A percentile compares a stretch with the other conserved stretches of the same genome.
phyloP scores from a whole-genome alignment of 1,139 yeast genomes.

The Candida buenavistaensis region DNA sequence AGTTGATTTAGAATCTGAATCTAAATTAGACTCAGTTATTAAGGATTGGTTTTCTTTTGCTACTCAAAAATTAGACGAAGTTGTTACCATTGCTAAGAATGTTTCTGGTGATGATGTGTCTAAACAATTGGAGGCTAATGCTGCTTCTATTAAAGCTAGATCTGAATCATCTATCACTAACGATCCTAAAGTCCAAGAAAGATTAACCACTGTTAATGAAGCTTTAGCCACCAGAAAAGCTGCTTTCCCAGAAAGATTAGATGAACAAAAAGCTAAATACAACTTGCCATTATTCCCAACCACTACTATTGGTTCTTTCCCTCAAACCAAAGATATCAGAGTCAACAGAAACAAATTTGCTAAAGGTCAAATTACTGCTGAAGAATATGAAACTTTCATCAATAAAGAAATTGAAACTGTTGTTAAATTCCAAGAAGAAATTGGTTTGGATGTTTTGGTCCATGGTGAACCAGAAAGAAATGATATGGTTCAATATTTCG shows the following conservation, averaged over 20 bases:
- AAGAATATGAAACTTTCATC: constrained; percentile 93
- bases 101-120: constrained; percentile 76
- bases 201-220: constrained; percentile 80
- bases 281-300: constrained; percentile 99
- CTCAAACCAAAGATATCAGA: constrained; percentile 99
- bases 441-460: constrained; percentile 95
- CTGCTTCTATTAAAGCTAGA: constrained; percentile 84
- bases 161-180: constrained; percentile 84
- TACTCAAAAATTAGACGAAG: constrained; percentile 91
- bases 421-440: constrained; percentile 98
- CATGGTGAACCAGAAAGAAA: constrained; percentile 99
- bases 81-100: constrained; percentile 87
- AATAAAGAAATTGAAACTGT: constrained; percentile 94
- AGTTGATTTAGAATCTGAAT: constrained; percentile 89
- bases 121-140: constrained; percentile 76
- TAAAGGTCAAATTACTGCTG: constrained; percentile 94
- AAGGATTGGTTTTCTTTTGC: constrained; percentile 99
- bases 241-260: constrained; percentile 84
- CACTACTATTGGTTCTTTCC: constrained; percentile 99
- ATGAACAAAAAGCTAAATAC: constrained; percentile 81
- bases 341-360: constrained; percentile 96
- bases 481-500: constrained; percentile 99
- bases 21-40: constrained; percentile 84
- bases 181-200: constrained; percentile 85
- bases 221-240: constrained; percentile 81